Evolutionary conservation across 371 early-diverging fungal genomes (phyloP).

Genomic region (Apophysomyces ossiformis): DNA sequence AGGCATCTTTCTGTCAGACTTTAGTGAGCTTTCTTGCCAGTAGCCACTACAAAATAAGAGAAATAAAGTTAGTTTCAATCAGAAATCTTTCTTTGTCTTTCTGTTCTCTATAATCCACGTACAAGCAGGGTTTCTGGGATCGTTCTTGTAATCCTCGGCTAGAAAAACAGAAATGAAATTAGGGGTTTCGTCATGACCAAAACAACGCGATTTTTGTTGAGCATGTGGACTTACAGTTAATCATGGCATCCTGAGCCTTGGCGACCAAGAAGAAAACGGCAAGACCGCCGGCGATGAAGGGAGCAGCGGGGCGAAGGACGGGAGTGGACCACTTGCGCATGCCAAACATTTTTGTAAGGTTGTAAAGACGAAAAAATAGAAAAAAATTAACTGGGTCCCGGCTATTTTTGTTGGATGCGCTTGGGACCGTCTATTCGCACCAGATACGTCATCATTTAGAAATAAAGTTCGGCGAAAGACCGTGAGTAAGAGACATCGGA

Average conservation of each 20-base stretch:
- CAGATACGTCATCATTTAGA: too few species aligned
- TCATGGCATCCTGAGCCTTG: slow-evolving; percentile 57
- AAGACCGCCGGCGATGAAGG: slow-evolving; percentile 52
- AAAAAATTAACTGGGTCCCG: not conserved
- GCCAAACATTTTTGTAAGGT: slow-evolving; percentile 47
- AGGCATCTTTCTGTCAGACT: not conserved
- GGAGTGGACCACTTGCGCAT: slow-evolving; percentile 59
- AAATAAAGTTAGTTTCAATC: slow-evolving; percentile 1
- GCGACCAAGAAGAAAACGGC: slow-evolving; percentile 52
- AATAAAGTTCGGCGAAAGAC: too few species aligned
- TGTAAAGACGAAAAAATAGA: not conserved
- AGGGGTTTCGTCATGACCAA: not conserved
- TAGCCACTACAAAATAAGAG: slow-evolving; percentile 41
- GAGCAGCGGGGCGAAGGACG: slow-evolving; percentile 51
- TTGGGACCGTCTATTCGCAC: too few species aligned
- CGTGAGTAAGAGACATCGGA: too few species aligned
- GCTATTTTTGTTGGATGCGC: too few species aligned
- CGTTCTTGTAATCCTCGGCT: slow-evolving; percentile 59
- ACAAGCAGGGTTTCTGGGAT: slow-evolving; percentile 65
- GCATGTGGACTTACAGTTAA: slow-evolving; percentile 42
- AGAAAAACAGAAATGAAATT: slow-evolving; percentile 11
- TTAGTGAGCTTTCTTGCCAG: slow-evolving; percentile 61
- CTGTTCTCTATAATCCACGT: slow-evolving; percentile 23
- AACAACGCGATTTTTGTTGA: not conserved
- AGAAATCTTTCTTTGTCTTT: too few species aligned